Percentiles rank a stretch among this genome's conserved stretches.
Evolutionary conservation across 164 flowering plant species (phyloP).

Genomic region (Vitis amurensis): DNA sequence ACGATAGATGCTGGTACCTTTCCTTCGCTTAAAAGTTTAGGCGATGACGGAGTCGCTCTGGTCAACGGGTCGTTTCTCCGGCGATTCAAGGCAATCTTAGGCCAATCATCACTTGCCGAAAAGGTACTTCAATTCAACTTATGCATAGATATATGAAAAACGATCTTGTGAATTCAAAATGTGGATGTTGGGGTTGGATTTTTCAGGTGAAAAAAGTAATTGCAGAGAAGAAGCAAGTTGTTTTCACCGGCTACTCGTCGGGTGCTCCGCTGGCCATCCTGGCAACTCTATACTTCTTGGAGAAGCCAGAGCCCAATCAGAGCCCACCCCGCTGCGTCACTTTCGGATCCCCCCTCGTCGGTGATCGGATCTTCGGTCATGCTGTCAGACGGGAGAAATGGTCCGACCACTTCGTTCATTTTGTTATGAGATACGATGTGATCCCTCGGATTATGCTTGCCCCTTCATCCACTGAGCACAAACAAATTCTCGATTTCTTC

Average conservation of each 20-base stretch:
- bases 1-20: too few species aligned
- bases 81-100: too few species aligned
- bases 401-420: background rate
- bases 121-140: too few species aligned
- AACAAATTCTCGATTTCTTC: background rate
- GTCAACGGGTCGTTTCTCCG: too few species aligned
- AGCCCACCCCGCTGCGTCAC: background rate
- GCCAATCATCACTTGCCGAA: too few species aligned
- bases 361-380: background rate
- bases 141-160: too few species aligned
- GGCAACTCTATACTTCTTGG: background rate
- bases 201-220: conserved; percentile 6
- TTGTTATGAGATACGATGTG: conserved; percentile 5
- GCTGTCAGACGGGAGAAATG: conserved; percentile 6
- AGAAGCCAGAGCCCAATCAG: background rate
- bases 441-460: background rate
- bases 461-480: background rate
- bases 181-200: too few species aligned
- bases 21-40: too few species aligned
- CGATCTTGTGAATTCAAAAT: too few species aligned
- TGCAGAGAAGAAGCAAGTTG: background rate
- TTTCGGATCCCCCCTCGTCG: conserved; percentile 6
- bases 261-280: conserved; percentile 4
- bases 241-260: conserved; percentile 1
- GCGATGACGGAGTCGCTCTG: too few species aligned